Conservation (phyloP, 148 eudicot genomes). For the Pharnaceum exiguum region DNA sequence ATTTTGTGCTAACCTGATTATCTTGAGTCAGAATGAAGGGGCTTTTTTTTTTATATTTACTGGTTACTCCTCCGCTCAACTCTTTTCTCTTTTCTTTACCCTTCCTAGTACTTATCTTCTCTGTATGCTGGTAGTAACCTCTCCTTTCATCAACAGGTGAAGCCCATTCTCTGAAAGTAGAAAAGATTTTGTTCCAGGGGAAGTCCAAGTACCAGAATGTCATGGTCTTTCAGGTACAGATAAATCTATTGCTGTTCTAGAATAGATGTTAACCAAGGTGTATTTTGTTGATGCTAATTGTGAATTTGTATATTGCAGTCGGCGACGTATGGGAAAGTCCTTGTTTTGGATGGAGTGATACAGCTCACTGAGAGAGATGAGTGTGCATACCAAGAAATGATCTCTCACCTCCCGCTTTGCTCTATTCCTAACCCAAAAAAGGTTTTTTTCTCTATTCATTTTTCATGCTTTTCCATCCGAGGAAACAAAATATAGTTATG, state of each 20-base stretch:
- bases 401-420: constrained; percentile 85
- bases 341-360: constrained; percentile 91
- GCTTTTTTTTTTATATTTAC: not conserved
- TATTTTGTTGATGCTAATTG: not conserved
- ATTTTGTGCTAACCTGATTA: not conserved
- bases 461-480: not conserved
- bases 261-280: not conserved
- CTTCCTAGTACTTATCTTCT: too few species aligned
- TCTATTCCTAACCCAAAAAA: constrained; percentile 93
- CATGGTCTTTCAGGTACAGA: constrained; percentile 73
- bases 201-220: constrained; percentile 90
- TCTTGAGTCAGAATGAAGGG: not conserved
- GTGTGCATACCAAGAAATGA: constrained; percentile 98
- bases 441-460: constrained; percentile 36
- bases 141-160: constrained; percentile 48
- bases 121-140: too few species aligned
- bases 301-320: constrained; percentile 51
- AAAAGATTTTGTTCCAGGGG: constrained; percentile 71
- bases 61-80: not conserved
- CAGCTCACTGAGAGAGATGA: constrained; percentile 98
- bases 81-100: too few species aligned
- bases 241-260: not conserved
- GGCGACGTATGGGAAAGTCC: constrained; percentile 86
- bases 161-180: constrained; percentile 93
- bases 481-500: not conserved